Evolutionary conservation across 179 eudicot species (phyloP), one percentile per base, ranked within the genome.

Genomic region (Sideroxylon spinosum): DNA sequence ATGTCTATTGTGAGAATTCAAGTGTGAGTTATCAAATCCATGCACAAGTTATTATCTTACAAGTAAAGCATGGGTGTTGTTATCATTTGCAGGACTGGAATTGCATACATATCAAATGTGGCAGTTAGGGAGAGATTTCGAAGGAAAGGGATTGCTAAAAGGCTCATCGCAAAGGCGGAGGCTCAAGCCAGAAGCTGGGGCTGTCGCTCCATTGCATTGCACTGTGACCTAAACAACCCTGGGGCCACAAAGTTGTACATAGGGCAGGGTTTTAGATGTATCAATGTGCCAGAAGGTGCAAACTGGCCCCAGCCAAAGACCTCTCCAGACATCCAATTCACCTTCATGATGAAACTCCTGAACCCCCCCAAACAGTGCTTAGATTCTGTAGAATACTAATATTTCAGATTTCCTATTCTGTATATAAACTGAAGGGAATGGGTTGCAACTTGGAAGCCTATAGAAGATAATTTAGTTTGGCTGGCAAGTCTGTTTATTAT

Each of bases 271-370:
- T 95, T 90, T 68, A 91, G 74, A 82, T 82, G 87, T 69, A 81
- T 95, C 65, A 89, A 84, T 75, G 88, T 91, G 17, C 97, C 98
- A 6, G 91, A 89, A 61, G 93, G 87, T 28, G 97, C 97, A 19
- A 91, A 86, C 48, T 95, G 98, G 98, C 98, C 98, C 6, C 93
- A 90, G 67, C 98, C 98, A 68, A 95, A 80, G 86, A 91, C 90
- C 61, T 82, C 97, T 16, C 93, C 92, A 2, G 92, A 90, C 67
- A 64, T 91, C 64, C 82, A 88, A 53, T 93, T 93, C 80, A 85
- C 64, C 80, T 95, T 95, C 87, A 93, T 95, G 98, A 93, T 95
- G 92, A 95, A 95, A 89, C 97, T 93, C 71, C 82, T 94, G 19
- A 82, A 81, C 55, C 57, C 78, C 78, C 28, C 79, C 82, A 37